phyloP scores from a whole-genome alignment of 768 basidiomycete genomes.

The Suillus decipiens region DNA sequence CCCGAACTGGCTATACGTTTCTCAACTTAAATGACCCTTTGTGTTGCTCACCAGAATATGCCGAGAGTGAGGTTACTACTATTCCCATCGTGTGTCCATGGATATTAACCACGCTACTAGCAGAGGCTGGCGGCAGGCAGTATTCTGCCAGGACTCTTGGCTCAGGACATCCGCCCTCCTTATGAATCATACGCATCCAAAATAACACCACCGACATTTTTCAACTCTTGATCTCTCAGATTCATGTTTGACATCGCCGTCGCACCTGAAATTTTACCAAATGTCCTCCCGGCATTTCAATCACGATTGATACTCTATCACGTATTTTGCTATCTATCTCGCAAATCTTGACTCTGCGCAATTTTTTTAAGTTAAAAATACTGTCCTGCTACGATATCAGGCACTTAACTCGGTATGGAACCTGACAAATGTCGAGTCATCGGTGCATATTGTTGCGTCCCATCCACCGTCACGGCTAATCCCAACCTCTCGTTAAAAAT shows the following conservation, averaged over 20 bases:
- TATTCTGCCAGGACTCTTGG: not conserved
- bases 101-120: not conserved
- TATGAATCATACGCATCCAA: not conserved
- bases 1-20: not conserved
- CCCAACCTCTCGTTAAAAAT: too few species aligned
- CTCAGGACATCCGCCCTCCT: not conserved
- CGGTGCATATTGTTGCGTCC: too few species aligned
- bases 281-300: not conserved
- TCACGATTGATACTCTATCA: not conserved
- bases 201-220: not conserved
- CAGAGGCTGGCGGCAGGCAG: not conserved
- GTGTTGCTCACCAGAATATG: not conserved
- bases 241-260: not conserved
- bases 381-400: too few species aligned
- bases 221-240: not conserved
- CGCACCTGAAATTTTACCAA: not conserved
- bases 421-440: too few species aligned
- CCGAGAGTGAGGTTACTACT: not conserved
- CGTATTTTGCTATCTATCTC: not conserved
- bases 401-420: too few species aligned
- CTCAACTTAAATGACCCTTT: not conserved
- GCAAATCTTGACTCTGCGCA: too few species aligned
- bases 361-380: too few species aligned
- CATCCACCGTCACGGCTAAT: too few species aligned
- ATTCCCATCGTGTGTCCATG: not conserved